Percentiles rank a stretch among this genome's conserved stretches.
phyloP scores from a whole-genome alignment of 805 yeast genomes.

The Nakazawaea populi region DNA sequence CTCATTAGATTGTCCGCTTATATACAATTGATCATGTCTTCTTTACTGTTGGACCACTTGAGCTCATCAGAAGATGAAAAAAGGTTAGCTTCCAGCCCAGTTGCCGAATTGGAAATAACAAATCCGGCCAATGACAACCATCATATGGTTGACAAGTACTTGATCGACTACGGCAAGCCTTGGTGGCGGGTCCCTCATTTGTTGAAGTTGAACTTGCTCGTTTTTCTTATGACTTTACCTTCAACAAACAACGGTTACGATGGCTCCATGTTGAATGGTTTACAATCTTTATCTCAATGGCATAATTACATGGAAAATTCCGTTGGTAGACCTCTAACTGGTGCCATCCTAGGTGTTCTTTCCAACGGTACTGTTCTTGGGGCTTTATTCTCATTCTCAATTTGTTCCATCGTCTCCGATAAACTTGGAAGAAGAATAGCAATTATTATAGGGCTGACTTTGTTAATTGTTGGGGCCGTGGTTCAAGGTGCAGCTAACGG shows the following conservation, averaged over 20 bases:
- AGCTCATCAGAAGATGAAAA: neutral
- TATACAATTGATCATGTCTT: no score
- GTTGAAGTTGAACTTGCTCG: constrained; percentile 24
- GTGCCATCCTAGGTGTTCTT: constrained; percentile 28
- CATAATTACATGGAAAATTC: constrained; percentile 25
- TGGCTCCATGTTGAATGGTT: constrained; percentile 40
- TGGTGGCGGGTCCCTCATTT: constrained; percentile 35
- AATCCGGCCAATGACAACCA: neutral
- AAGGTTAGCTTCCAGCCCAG: neutral
- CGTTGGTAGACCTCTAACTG: constrained; percentile 11
- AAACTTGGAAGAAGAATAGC: constrained; percentile 38
- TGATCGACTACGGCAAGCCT: constrained; percentile 19
- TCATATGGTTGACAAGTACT: constrained; percentile 4
- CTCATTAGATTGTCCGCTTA: no score
- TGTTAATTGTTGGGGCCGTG: constrained; percentile 50
- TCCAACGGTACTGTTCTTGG: constrained; percentile 34
- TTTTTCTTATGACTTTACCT: constrained; percentile 35
- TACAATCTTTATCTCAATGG: constrained; percentile 37
- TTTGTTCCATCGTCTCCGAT: constrained; percentile 25
- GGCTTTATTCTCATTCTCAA: constrained; percentile 21
- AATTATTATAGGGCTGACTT: constrained; percentile 44
- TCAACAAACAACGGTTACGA: constrained; percentile 44
- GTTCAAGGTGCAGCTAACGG: constrained; percentile 40
- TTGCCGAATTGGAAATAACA: neutral
- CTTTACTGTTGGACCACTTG: neutral